Evolutionary conservation across 2,329 filamentous ascomycete species (phyloP).

Genomic region (Phyllosticta citribraziliensis): DNA sequence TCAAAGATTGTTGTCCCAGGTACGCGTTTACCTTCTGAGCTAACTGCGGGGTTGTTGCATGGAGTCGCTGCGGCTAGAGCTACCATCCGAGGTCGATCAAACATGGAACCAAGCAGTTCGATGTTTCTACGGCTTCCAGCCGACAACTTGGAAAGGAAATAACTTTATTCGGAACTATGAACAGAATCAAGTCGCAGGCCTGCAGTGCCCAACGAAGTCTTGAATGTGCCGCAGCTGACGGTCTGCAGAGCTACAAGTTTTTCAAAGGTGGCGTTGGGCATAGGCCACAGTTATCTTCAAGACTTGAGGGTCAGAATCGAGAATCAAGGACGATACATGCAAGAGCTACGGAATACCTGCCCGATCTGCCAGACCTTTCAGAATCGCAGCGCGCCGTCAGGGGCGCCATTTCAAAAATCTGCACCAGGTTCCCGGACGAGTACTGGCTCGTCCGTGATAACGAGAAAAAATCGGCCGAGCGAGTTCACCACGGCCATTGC

Average conservation of each 20-base stretch:
- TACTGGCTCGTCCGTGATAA: constrained; percentile 72
- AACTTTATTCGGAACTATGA: too few relatives aligned
- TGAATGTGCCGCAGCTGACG: too few relatives aligned
- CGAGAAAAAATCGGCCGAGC: constrained; percentile 57
- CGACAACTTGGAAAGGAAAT: neutral
- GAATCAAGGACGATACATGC: neutral
- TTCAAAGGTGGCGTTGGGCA: neutral
- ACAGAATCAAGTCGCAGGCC: neutral
- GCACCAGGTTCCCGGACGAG: constrained; percentile 58
- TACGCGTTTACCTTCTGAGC: neutral
- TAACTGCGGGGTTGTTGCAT: constrained; percentile 5
- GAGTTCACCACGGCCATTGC: constrained; percentile 69
- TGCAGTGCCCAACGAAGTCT: too few relatives aligned
- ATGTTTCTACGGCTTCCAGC: too few relatives aligned
- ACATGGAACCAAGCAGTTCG: neutral
- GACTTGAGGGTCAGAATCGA: neutral
- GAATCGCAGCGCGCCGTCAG: constrained; percentile 63
- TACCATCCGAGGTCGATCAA: neutral
- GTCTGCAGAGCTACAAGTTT: neutral
- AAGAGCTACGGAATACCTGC: constrained; percentile 1
- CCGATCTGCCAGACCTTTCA: constrained; percentile 39
- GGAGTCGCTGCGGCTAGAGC: neutral
- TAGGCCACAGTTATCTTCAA: neutral
- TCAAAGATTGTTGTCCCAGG: neutral
- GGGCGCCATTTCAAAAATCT: constrained; percentile 59